Base-by-base conservation (phyloP, 2,329 filamentous ascomycete species). In the Pseudogymnoascus sp. region DNA sequence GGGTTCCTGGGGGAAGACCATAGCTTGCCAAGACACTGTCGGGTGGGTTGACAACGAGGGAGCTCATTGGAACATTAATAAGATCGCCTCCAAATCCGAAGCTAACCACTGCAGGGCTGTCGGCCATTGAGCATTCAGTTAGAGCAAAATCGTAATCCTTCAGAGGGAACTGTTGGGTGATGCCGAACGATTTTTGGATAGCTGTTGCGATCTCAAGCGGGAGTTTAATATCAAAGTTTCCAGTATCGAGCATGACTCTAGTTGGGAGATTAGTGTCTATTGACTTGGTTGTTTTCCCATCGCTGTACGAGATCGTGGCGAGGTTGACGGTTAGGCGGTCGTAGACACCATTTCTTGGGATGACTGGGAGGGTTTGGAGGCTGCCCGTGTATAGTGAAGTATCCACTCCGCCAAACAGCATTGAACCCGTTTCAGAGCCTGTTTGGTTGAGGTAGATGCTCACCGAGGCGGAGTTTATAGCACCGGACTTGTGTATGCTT, bases 361-460 rank as follows among this genome's bases (percentile, higher is more conserved):
- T 81, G 60, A 93, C 78, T 2, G 90, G 89, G 1, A 93, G 73
- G 0, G 86, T 89, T 63, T 84, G 73, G 29, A 93, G 78, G 4
- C 78, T 71, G 21, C 87, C 88, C 2, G 75, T 70, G 71, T 83
- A 92, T 66, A 87, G 85, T 17, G 76, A 82, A 2, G 80, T 83
- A 73, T 92, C 87, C 63, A 92, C 81, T 29, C 90, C 89, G 29
- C 89, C 89, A 67, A 92, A 92, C 1, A 92, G 76, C 61, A 92
- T 85, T 63, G 78, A 85, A 61, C 89, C 89, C 0, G 79, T 84
- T 67, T 75, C 83, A 25, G 87, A 78, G 65, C 86, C 80, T 7
- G 91, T 76, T 69, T 91, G 87, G 74, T 92, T 88, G 17, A 92
- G 78, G 84, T 87, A 92, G 44, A 93, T 74, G 70, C 87, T 90